Conservation (phyloP, 2,329 filamentous ascomycete genomes). For the Magnaporthiopsis rhizophila region DNA sequence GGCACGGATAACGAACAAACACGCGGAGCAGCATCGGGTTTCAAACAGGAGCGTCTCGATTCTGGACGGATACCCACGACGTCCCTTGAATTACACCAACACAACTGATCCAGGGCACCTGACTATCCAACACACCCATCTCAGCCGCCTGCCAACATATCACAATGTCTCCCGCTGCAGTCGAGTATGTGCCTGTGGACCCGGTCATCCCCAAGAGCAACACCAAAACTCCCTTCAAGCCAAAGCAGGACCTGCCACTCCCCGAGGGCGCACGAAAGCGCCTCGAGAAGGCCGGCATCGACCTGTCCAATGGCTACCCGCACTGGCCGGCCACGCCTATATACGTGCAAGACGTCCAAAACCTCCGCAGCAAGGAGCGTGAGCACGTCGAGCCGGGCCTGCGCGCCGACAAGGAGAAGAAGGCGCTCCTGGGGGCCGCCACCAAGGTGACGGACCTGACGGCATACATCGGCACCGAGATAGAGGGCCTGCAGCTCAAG, state of each 20-base stretch:
- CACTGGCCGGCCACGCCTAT: conserved; percentile 60
- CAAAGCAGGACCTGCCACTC: conserved; percentile 36
- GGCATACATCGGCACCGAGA: conserved; percentile 55
- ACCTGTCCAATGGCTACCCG: conserved; percentile 63
- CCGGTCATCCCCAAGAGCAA: conserved; percentile 56
- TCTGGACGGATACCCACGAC: background rate
- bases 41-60: too few species aligned
- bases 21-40: background rate
- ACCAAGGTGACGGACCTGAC: conserved; percentile 57
- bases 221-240: conserved; percentile 19
- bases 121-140: too few species aligned
- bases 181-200: conserved; percentile 55
- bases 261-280: conserved; percentile 49
- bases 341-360: conserved; percentile 61
- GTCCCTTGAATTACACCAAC: background rate
- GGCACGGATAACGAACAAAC: background rate
- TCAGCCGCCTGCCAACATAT: background rate
- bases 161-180: conserved; percentile 46
- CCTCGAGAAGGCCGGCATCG: conserved; percentile 60
- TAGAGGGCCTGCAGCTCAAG: conserved; percentile 55
- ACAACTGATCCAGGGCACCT: background rate
- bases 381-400: conserved; percentile 52
- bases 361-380: conserved; percentile 51
- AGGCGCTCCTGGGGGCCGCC: conserved; percentile 49
- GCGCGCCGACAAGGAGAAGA: conserved; percentile 58